Evolutionary conservation across 352 stramenopile genomes (phyloP).

Genomic region (Pythium brassicae): DNA sequence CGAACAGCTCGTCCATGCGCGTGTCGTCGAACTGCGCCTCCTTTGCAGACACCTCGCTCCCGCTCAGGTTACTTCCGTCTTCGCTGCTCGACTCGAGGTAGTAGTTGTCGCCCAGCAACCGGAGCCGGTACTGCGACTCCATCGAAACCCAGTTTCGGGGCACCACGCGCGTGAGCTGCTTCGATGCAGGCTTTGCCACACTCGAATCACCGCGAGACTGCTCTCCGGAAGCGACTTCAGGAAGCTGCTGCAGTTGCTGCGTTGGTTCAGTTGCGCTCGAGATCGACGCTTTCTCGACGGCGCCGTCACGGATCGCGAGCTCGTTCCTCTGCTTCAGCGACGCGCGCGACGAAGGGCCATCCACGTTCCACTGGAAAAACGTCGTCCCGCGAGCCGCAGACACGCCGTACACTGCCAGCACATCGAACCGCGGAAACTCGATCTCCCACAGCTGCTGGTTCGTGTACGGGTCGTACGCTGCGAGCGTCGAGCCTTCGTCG

Average conservation of each 20-base stretch:
- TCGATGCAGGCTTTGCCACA: conserved; percentile 6
- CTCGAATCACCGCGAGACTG: not conserved
- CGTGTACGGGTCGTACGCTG: conserved; percentile 68
- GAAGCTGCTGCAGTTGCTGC: conserved; percentile 1
- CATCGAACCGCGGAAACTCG: conserved; percentile 66
- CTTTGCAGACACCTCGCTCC: conserved; percentile 4
- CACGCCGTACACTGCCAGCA: conserved; percentile 65
- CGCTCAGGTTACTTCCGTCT: conserved; percentile 19
- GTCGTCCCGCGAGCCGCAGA: conserved; percentile 41
- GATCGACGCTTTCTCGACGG: not conserved
- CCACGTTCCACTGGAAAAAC: conserved; percentile 73
- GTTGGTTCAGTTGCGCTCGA: not conserved
- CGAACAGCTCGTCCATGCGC: conserved; percentile 19
- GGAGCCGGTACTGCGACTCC: conserved; percentile 44
- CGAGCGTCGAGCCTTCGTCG: conserved; percentile 65
- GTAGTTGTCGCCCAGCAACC: conserved; percentile 52
- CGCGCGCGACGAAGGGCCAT: conserved; percentile 56
- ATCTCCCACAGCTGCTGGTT: conserved; percentile 69
- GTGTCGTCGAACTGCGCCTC: conserved; percentile 21
- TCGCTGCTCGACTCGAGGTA: conserved; percentile 52
- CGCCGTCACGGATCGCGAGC: not conserved
- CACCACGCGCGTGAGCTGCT: conserved; percentile 18
- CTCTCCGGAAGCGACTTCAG: not conserved
- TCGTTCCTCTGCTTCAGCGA: conserved; percentile 3
- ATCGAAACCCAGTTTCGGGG: conserved; percentile 24